Evolutionary conservation across 176 grass and related monocot genomes (phyloP).

Genomic region (Pharus latifolius): DNA sequence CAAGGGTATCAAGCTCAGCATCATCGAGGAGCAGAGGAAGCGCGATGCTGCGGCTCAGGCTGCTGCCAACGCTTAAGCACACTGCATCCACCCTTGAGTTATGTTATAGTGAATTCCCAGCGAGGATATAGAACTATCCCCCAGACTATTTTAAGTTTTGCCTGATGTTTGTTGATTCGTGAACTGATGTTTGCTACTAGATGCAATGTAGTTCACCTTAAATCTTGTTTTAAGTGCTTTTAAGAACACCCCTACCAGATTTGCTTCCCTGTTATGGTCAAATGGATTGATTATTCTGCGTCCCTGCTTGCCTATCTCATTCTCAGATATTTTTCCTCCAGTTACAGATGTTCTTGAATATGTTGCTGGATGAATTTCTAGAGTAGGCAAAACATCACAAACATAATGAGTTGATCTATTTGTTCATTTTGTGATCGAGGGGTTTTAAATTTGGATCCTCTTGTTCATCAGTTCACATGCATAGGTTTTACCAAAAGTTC

Average conservation of each 20-base stretch:
- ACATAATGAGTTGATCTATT: too few species aligned
- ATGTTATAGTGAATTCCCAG: constrained; percentile 8
- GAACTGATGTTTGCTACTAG: constrained; percentile 7
- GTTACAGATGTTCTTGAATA: too few species aligned
- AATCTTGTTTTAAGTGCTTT: constrained; percentile 2
- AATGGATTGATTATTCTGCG: too few species aligned
- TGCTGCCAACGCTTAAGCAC: constrained; percentile 11
- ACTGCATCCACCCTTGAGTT: background rate
- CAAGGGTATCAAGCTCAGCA: constrained; percentile 56
- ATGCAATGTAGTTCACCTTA: constrained; percentile 12
- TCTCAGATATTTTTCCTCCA: too few species aligned
- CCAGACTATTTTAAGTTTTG: constrained; percentile 15
- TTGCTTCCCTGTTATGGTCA: background rate
- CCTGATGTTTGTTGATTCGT: background rate
- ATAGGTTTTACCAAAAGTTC: too few species aligned
- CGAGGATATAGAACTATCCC: constrained; percentile 19
- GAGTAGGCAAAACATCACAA: too few species aligned
- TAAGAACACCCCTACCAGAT: background rate
- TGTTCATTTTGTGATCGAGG: too few species aligned
- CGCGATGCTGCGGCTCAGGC: constrained; percentile 15
- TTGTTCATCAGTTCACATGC: too few species aligned
- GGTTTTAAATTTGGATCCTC: too few species aligned
- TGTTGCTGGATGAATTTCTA: too few species aligned
- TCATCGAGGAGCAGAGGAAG: constrained; percentile 60
- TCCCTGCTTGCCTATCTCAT: too few species aligned